These are phyloP conservation scores for Debaryomyces psychrophilus DNA, from an alignment of 1,139 yeast species.

Conservation along the genomic window DNA sequence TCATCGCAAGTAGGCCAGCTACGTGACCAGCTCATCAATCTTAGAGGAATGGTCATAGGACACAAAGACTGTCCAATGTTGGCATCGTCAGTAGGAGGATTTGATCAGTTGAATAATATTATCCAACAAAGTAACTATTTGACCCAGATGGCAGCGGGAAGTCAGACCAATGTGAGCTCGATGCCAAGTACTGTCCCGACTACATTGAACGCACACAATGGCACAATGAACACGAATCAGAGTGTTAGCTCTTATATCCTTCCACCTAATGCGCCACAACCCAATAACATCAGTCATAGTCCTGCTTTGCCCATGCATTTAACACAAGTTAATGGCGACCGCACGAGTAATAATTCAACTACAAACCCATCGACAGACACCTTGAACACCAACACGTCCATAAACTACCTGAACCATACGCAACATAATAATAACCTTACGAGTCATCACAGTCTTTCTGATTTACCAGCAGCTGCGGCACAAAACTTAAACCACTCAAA, in stretches of 20 bases:
- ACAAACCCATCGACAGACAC: constrained; percentile 19
- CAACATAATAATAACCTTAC: constrained; percentile 8
- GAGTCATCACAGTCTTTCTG: constrained; percentile 30
- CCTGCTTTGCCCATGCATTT: constrained; percentile 7
- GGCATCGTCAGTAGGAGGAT: constrained; percentile 42
- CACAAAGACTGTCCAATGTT: constrained; percentile 47
- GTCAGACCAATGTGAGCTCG: constrained; percentile 23
- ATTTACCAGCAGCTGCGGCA: constrained; percentile 36
- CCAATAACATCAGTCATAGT: background rate
- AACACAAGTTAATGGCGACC: background rate
- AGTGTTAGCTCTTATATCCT: constrained; percentile 1
- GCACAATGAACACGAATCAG: background rate
- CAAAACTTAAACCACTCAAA: constrained; percentile 23
- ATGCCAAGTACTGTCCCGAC: constrained; percentile 41
- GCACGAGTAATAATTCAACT: constrained; percentile 7
- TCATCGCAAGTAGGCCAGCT: constrained; percentile 60
- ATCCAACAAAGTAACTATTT: constrained; percentile 37
- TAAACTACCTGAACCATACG: constrained; percentile 1
- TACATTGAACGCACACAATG: constrained; percentile 25
- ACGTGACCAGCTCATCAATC: constrained; percentile 58
- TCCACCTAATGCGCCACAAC: constrained; percentile 1
- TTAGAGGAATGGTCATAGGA: constrained; percentile 43
- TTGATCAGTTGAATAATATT: constrained; percentile 35
- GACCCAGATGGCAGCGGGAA: constrained; percentile 26
- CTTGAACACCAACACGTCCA: constrained; percentile 16